Evolutionary conservation across 192 early-diverging fungal species (phyloP).

Genomic region (Physocladia obscura): DNA sequence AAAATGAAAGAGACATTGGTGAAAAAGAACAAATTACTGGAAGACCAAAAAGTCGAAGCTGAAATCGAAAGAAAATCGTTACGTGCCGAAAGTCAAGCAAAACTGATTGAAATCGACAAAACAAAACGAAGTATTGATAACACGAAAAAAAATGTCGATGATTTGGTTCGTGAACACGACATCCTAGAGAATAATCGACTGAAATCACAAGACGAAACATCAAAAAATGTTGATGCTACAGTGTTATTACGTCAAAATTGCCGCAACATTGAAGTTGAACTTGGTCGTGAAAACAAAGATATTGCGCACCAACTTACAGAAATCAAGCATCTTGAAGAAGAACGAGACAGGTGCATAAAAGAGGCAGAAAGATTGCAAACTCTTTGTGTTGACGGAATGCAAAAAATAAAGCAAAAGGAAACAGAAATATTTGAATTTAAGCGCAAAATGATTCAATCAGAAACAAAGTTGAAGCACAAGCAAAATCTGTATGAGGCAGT

Average conservation of each 20-base stretch:
- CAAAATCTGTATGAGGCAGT: constrained; percentile 69
- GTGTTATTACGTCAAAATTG: constrained; percentile 49
- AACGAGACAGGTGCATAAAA: constrained; percentile 42
- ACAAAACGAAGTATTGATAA: constrained; percentile 45
- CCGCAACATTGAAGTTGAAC: constrained; percentile 59
- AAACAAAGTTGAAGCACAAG: constrained; percentile 66
- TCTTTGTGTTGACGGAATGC: constrained; percentile 42
- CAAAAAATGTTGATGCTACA: constrained; percentile 31
- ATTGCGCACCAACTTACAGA: constrained; percentile 30
- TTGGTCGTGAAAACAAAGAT: constrained; percentile 34
- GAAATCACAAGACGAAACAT: constrained; percentile 44
- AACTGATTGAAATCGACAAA: constrained; percentile 36
- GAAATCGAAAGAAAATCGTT: constrained; percentile 51
- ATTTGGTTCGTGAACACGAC: constrained; percentile 51
- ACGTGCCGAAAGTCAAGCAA: constrained; percentile 41
- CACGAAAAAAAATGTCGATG: constrained; percentile 53
- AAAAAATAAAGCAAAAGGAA: constrained; percentile 59
- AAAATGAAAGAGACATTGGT: constrained; percentile 48
- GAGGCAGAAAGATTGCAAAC: constrained; percentile 43
- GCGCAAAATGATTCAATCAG: constrained; percentile 55
- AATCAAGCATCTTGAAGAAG: constrained; percentile 36
- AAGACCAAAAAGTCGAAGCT: constrained; percentile 56
- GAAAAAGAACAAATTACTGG: constrained; percentile 56
- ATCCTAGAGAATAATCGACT: constrained; percentile 45
- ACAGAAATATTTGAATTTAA: constrained; percentile 59